Base-by-base conservation (phyloP, 257 asterid genomes). In the Solanum rostratum region DNA sequence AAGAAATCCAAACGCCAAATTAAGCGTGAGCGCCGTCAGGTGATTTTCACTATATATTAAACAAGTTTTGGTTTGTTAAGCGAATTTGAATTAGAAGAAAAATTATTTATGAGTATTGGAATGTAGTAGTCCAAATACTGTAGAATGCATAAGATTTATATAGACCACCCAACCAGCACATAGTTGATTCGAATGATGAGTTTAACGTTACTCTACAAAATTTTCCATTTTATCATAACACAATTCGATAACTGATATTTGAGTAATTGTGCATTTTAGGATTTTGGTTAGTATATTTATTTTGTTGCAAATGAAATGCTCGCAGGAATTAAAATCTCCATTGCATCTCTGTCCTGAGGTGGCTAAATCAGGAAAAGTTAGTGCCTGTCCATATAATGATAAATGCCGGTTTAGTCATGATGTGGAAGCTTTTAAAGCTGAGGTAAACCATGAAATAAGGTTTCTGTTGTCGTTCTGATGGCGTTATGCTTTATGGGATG, bases 331-430 rank as follows among this genome's bases (percentile, higher is more conserved):
- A 85, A 97, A 94, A 88, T 95, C 99, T 62, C 88, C 92, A 5
- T 68, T 87, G 84, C 98, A 94, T 89, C 83, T 97, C 41, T 97
- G 98, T 66, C 97, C 97, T 18, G 91, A 1, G 91, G 97, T 97
- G 46, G 98, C 98, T 2, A 97, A 95, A 89, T 90, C 87, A 14
- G 98, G 97, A 84, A 83, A 88, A 39, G 93, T 86, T 84, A 88
- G 89, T 86, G 79, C 98, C 8, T 97, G 99, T 83, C 71, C 41
- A 1, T 95, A 95, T 66, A 87, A 83, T 10, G 96, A 94, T 7
- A 91, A 91, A 11, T 95, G 98, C 91, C 98, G 99, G 87, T 93
- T 68, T 88, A 97, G 97, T 91, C 99, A 97, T 87, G 99, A 97
- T 84, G 33, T 94, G 86, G 98, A 91, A 79, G 95, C 97, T 55